Conservation (phyloP, 768 basidiomycete species). For the Naganishia randhawae region DNA sequence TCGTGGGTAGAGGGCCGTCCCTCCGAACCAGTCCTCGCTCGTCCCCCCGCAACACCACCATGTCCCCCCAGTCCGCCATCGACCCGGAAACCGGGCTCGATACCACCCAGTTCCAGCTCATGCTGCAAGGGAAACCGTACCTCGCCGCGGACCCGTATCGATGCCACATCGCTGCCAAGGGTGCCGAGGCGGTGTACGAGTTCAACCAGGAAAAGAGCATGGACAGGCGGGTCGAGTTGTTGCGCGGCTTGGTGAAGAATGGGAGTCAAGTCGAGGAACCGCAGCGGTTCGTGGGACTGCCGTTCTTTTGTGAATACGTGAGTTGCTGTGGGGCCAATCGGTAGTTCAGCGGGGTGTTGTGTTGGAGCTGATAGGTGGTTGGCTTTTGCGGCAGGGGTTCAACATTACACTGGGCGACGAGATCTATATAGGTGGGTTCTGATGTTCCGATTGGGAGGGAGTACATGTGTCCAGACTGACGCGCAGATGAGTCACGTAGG, state of each 20-base stretch:
- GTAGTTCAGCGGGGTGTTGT: too few species aligned
- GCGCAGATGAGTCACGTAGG: too few species aligned
- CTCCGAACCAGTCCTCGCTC: too few species aligned
- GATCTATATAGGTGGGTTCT: constrained; percentile 41
- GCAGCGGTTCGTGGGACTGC: constrained; percentile 28
- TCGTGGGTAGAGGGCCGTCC: too few species aligned
- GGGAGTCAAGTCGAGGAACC: constrained; percentile 21
- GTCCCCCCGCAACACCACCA: not conserved
- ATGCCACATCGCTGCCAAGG: constrained; percentile 30
- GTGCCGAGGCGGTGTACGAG: constrained; percentile 28
- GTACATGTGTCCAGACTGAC: too few species aligned
- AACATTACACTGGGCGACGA: constrained; percentile 32
- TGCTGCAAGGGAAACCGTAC: constrained; percentile 1
- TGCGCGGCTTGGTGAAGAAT: constrained; percentile 25
- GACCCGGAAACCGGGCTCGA: constrained; percentile 16
- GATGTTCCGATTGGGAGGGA: constrained; percentile 39
- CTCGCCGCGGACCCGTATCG: constrained; percentile 36
- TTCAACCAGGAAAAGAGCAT: constrained; percentile 34
- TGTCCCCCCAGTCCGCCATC: not conserved
- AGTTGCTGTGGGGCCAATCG: too few species aligned
- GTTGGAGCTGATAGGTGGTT: not conserved
- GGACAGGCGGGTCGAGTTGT: constrained; percentile 31
- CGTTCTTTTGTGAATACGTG: constrained; percentile 45
- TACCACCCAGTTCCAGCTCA: not conserved
- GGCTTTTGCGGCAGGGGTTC: not conserved